A percentile compares a stretch with the other conserved stretches of the same genome.
phyloP scores from a whole-genome alignment of 306 rosid genomes.

The Crotalaria pallida region DNA sequence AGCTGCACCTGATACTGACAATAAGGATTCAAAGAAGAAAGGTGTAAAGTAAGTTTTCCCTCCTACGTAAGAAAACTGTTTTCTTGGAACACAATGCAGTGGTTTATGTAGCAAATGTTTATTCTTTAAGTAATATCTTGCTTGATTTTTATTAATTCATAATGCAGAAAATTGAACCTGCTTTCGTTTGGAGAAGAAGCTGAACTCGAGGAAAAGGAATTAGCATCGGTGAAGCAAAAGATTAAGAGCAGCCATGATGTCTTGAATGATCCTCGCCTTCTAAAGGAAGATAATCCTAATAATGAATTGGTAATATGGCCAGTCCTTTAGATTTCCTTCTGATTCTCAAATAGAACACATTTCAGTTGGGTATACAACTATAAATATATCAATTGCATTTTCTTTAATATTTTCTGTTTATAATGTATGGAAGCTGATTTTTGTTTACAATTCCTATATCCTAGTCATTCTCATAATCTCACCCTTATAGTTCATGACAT shows the following conservation, averaged over 20 bases:
- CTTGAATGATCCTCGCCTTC: slow-evolving; percentile 94
- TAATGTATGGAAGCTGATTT: neutral
- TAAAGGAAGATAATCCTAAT: slow-evolving; percentile 46
- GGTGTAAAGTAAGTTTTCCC: slow-evolving; percentile 64
- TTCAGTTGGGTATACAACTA: neutral
- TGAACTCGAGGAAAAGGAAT: slow-evolving; percentile 90
- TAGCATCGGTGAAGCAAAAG: slow-evolving; percentile 70
- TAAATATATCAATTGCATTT: neutral
- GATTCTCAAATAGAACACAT: slow-evolving; percentile 4
- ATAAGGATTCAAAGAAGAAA: slow-evolving; percentile 61
- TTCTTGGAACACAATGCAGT: slow-evolving; percentile 4
- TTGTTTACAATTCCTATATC: neutral
- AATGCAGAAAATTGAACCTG: slow-evolving; percentile 69
- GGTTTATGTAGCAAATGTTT: neutral
- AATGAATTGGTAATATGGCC: slow-evolving; percentile 48
- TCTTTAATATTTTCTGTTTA: neutral
- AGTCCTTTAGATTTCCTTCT: slow-evolving; percentile 4
- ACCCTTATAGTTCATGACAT: slow-evolving; percentile 6
- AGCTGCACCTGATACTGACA: slow-evolving; percentile 41
- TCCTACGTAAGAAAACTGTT: neutral
- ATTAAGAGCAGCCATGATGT: slow-evolving; percentile 96
- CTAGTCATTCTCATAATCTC: slow-evolving; percentile 3
- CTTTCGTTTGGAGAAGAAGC: slow-evolving; percentile 97
- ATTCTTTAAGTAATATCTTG: neutral
- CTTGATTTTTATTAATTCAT: slow-evolving; percentile 13